phyloP scores from a whole-genome alignment of 139 green algal species.

The Trebouxia sp. region DNA sequence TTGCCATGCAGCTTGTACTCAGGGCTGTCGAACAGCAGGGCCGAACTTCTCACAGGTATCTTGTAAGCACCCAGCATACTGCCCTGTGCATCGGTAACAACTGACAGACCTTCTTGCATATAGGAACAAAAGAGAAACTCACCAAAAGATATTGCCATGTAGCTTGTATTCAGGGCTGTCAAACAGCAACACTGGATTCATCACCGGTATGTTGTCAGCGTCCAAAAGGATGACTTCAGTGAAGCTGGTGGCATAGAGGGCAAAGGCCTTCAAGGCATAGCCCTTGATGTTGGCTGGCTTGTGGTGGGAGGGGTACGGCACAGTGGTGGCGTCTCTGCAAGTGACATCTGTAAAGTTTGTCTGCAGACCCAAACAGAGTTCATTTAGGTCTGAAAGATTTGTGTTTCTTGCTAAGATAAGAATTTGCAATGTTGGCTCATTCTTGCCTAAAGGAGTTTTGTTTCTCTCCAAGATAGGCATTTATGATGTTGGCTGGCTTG shows the following conservation, averaged over 20 bases:
- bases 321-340: slow-evolving; percentile 29
- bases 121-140: no score
- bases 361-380: neutral
- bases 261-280: slow-evolving; percentile 35
- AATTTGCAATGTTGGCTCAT: neutral
- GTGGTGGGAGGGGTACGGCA: slow-evolving; percentile 41
- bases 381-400: neutral
- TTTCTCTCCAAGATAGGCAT: neutral
- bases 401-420: neutral
- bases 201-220: slow-evolving; percentile 44
- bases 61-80: slow-evolving; percentile 52
- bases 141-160: slow-evolving; percentile 51
- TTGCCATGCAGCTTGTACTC: slow-evolving; percentile 43
- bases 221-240: slow-evolving; percentile 49
- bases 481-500: neutral
- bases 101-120: no score
- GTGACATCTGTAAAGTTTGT: slow-evolving; percentile 39
- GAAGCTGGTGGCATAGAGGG: slow-evolving; percentile 38
- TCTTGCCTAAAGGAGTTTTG: neutral
- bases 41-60: slow-evolving; percentile 36
- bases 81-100: neutral
- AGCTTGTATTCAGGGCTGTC: slow-evolving; percentile 36
- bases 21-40: slow-evolving; percentile 36
- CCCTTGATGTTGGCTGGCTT: slow-evolving; percentile 41
- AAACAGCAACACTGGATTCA: slow-evolving; percentile 34